These are phyloP conservation scores for Metarhizium rileyi DNA, from an alignment of 2,329 filamentous ascomycete genomes.

Conservation along the genomic window DNA sequence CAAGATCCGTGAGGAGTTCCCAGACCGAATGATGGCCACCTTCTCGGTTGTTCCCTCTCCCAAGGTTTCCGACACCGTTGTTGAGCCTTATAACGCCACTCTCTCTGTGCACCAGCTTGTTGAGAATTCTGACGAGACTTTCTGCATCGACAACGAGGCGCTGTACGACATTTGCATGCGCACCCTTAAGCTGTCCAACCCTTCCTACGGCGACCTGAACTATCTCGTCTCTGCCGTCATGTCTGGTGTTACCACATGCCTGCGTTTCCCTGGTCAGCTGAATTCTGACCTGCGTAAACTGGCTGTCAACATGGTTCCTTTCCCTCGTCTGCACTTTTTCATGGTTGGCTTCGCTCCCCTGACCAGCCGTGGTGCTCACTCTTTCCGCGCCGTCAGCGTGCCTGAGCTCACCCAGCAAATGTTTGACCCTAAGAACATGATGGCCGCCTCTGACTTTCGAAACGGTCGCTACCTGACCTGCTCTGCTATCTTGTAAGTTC, in stretches of 20 bases:
- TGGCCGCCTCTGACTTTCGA: slow-evolving; percentile 99
- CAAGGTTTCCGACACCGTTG: slow-evolving; percentile 99
- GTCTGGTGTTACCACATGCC: slow-evolving; percentile 96
- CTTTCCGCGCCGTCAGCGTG: slow-evolving; percentile 95
- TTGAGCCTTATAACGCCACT: slow-evolving; percentile 99
- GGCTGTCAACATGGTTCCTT: slow-evolving; percentile 99
- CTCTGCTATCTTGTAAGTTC: slow-evolving; percentile 86
- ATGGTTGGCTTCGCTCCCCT: slow-evolving; percentile 99
- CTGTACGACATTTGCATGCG: slow-evolving; percentile 99
- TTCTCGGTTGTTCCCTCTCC: slow-evolving; percentile 98
- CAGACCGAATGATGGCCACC: slow-evolving; percentile 99
- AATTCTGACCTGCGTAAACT: slow-evolving; percentile 99
- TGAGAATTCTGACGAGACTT: slow-evolving; percentile 99
- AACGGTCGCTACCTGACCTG: slow-evolving; percentile 99
- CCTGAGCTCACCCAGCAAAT: slow-evolving; percentile 99
- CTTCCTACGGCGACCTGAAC: slow-evolving; percentile 98
- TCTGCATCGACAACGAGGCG: slow-evolving; percentile 99
- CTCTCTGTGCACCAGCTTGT: slow-evolving; percentile 98
- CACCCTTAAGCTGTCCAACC: slow-evolving; percentile 96
- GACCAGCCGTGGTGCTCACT: slow-evolving; percentile 75
- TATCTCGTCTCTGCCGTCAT: slow-evolving; percentile 99
- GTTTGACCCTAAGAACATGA: slow-evolving; percentile 99
- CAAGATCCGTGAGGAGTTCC: slow-evolving; percentile 99
- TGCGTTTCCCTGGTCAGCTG: slow-evolving; percentile 98
- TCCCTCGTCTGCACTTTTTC: slow-evolving; percentile 99